Evolutionary conservation across 306 rosid genomes (phyloP), one percentile per base, ranked within the genome.

Genomic region (Cyclanthera cordifolia): DNA sequence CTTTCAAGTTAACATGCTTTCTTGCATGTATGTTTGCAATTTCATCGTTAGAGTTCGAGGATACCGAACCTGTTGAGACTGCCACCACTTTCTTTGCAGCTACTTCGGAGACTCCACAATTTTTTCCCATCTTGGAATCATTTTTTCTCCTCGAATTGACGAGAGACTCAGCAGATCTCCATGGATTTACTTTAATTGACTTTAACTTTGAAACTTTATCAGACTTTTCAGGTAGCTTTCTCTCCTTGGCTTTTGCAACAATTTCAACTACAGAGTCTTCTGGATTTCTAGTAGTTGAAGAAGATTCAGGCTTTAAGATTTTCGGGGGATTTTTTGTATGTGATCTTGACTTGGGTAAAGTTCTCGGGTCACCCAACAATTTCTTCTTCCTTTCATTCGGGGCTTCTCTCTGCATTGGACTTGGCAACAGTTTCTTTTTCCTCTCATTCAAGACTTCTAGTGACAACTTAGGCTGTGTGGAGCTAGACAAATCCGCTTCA

Each of bases 11-110:
- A 76, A 53, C 57, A 72, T 5, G 41, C 81, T 81, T 84, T 64
- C 73, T 79, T 25, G 84, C 72, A 50, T 73, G 82, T 67, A 74
- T 8, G 76, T 84, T 84, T 58, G 78, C 75, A 69, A 70, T 81
- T 72, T 79, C 73, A 34, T 4, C 32, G 56, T 74, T 78, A 78
- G 90, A 73, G 55, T 48, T 87, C 2, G 83, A 76, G 55, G 91
- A 78, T 54, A 67, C 46, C 25, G 74, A 75, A 39, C 74, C 73
- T 30, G 24, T 70, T 58, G 74, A 66, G 45, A 86, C 73, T 21
- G 70, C 32, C 72, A 50, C 60, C 58, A 77, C 78, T 74, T 82
- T 86, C 79, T 73, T 82, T 46, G 81, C 57, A 80, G 80, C 69
- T 65, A 25, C 78, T 76, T 74, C 72, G 60, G 83, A 66, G 20